Evolutionary conservation across 2,329 filamentous ascomycete species (phyloP).

Genomic region (Paracamarosporium sp.): DNA sequence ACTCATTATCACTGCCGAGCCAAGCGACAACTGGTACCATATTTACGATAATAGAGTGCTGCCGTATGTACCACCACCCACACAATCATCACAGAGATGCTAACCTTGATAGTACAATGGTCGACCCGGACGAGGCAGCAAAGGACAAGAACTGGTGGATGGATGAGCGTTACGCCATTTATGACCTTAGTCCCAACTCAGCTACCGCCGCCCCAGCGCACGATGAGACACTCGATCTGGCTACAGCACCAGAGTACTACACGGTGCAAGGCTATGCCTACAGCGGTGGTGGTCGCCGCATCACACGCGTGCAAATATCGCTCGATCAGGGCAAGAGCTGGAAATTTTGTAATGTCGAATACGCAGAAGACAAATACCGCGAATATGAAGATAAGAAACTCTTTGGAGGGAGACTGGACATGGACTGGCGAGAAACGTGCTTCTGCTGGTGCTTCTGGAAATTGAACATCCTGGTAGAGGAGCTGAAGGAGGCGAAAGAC

Average conservation of each 20-base stretch:
- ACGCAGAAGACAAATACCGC: slow-evolving; percentile 86
- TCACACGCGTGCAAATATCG: slow-evolving; percentile 83
- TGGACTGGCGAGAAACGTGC: slow-evolving; percentile 79
- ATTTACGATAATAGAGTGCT: slow-evolving; percentile 92
- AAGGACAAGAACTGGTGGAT: slow-evolving; percentile 79
- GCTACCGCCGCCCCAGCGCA: slow-evolving; percentile 82
- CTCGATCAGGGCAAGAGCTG: slow-evolving; percentile 83
- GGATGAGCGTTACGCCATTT: slow-evolving; percentile 91
- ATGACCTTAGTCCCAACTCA: slow-evolving; percentile 88
- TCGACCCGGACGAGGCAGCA: slow-evolving; percentile 80
- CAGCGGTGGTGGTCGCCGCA: slow-evolving; percentile 80
- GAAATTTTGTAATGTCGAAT: slow-evolving; percentile 77
- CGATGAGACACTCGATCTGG: slow-evolving; percentile 68
- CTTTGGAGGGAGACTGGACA: slow-evolving; percentile 79
- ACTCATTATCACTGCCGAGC: slow-evolving; percentile 76
- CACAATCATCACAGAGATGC: not conserved
- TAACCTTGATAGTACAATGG: slow-evolving; percentile 65
- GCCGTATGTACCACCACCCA: too few species aligned
- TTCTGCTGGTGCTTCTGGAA: slow-evolving; percentile 97
- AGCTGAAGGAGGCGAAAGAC: slow-evolving; percentile 70
- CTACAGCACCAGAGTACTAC: slow-evolving; percentile 62
- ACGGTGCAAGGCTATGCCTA: slow-evolving; percentile 84
- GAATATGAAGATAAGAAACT: slow-evolving; percentile 67
- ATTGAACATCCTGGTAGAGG: slow-evolving; percentile 68
- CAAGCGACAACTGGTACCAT: slow-evolving; percentile 94